phyloP scores from a whole-genome alignment of 2,329 filamentous ascomycete genomes.

The Sarocladium strictum region DNA sequence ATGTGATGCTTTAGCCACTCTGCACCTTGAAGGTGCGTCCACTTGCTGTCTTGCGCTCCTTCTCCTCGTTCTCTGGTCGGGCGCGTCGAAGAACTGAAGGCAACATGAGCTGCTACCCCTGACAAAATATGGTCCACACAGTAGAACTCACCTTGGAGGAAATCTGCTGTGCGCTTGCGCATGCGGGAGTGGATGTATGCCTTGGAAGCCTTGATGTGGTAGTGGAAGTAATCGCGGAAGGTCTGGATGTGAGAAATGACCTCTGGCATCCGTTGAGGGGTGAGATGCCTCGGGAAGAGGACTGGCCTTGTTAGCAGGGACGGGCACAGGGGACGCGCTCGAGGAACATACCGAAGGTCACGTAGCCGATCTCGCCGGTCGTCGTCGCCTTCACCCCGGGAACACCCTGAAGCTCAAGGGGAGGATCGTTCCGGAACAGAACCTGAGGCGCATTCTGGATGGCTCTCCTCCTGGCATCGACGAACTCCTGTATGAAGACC shows the following conservation, averaged over 20 bases:
- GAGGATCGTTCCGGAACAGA: constrained; percentile 89
- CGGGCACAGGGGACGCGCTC: neutral
- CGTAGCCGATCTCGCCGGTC: constrained; percentile 87
- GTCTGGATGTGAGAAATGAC: constrained; percentile 99
- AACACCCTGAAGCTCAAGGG: constrained; percentile 81
- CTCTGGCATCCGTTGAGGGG: constrained; percentile 81
- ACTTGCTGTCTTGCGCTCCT: constrained; percentile 96
- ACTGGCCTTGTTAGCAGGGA: neutral
- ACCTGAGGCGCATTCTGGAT: constrained; percentile 99
- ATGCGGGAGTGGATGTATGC: constrained; percentile 98
- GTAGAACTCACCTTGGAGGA: constrained; percentile 75
- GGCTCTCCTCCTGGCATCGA: constrained; percentile 87
- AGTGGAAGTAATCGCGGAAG: constrained; percentile 99
- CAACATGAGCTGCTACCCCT: neutral
- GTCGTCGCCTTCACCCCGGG: constrained; percentile 72
- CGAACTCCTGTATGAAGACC: constrained; percentile 97
- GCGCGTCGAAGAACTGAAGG: constrained; percentile 82
- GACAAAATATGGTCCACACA: neutral
- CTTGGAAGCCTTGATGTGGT: constrained; percentile 99
- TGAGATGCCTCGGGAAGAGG: constrained; percentile 62
- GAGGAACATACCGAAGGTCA: constrained; percentile 76
- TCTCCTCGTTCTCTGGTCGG: constrained; percentile 90
- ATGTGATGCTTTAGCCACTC: constrained; percentile 21
- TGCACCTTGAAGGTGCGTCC: constrained; percentile 78
- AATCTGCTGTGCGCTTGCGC: constrained; percentile 95